Evolutionary conservation across 1,284 basidiomycete species (phyloP), one percentile per base, ranked within the genome.

Genomic region (Ceratobasidium sp.): DNA sequence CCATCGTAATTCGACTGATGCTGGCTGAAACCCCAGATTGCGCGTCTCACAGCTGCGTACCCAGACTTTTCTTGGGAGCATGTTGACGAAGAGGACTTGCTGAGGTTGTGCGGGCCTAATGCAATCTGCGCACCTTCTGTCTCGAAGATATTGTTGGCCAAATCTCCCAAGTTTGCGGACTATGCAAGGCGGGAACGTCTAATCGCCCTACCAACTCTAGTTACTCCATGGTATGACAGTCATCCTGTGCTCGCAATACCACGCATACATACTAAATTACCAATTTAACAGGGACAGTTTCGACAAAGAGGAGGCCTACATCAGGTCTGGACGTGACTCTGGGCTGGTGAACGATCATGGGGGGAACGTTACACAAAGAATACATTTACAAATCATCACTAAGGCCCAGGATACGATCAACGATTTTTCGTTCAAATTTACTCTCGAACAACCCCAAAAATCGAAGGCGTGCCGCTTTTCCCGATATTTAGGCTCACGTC

Each of bases 401-500:
- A 12, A 12, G 12, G 20, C 56, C 9, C 39, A 51, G 33, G 23
- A 1, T 18, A 40, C 68, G 6, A n/a, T 40, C 44, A 15, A 26
- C 39, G 46, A 26, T 67, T n/a, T 44, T 7, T 42, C 9, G 5
- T 71, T 79, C 46, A 49, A 60, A 33, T 55, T 79, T n/a, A 26
- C 28, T 33, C 23, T 67, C 9, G 73, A 77, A 23, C 58, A 71
- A 15, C 64, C 64, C 5, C 53, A 56, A 18, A 67, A 67, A 44
- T 66, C 60, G 1, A 77, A 71, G 23, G 77, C 78, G 2, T 44
- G 33, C 33, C 75, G 78, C 1, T 77, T 79, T 55, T 39, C 58
- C 1, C 75, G 78, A 7, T 67, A 46, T 13, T 63, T 79, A 15
- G 75, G 78, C 3, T 79, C 78, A 1, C 55, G 78, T 26, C n/a